Percentiles rank a stretch among this genome's conserved stretches.
Conservation (phyloP, 768 basidiomycete species). For the Phylloporus scabripes region DNA sequence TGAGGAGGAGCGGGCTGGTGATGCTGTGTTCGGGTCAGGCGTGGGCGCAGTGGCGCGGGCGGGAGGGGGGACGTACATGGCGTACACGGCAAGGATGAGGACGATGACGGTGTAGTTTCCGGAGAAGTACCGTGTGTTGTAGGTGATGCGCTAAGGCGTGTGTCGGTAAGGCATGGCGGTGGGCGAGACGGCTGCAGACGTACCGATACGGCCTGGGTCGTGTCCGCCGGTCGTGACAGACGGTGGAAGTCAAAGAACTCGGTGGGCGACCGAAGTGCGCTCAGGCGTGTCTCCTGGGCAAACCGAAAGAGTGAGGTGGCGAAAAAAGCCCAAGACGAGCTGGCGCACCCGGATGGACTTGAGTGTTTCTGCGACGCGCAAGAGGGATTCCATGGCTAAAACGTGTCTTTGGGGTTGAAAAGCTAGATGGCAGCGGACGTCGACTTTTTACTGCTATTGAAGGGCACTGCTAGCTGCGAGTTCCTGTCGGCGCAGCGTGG, state of each 20-base stretch:
- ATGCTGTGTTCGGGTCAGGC: slow-evolving; percentile 40
- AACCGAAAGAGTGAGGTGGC: not conserved
- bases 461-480: not conserved
- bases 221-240: slow-evolving; percentile 76
- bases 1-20: slow-evolving; percentile 75
- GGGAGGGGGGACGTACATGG: slow-evolving; percentile 50
- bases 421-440: too few relatives aligned
- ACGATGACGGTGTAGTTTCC: slow-evolving; percentile 87
- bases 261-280: slow-evolving; percentile 60
- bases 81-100: slow-evolving; percentile 75
- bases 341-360: slow-evolving; percentile 62
- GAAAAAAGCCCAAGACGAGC: not conserved
- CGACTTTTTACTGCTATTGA: not conserved
- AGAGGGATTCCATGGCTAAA: slow-evolving; percentile 54
- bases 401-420: not conserved
- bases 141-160: slow-evolving; percentile 91
- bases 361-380: slow-evolving; percentile 64
- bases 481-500: too few relatives aligned
- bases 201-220: slow-evolving; percentile 74
- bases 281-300: slow-evolving; percentile 69
- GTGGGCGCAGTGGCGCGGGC: not conserved
- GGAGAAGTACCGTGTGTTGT: slow-evolving; percentile 90
- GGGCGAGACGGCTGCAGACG: not conserved
- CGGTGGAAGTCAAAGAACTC: slow-evolving; percentile 86
- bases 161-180: too few relatives aligned